phyloP scores from a whole-genome alignment of 2,329 filamentous ascomycete genomes.

The Aspergillus ibericus region DNA sequence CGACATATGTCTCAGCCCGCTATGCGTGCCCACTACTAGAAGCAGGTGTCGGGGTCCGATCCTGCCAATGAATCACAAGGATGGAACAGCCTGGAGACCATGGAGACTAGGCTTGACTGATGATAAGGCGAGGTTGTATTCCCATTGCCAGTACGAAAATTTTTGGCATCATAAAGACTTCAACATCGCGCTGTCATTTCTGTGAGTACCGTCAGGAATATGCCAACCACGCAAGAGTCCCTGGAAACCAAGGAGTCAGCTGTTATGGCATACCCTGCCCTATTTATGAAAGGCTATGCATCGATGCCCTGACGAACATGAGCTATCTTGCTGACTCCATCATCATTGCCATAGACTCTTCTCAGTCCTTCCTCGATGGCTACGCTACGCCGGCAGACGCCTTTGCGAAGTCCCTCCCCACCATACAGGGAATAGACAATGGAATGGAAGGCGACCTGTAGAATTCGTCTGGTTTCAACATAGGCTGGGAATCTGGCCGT shows the following conservation, averaged over 20 bases:
- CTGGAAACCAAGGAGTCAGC: too few species aligned
- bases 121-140: too few species aligned
- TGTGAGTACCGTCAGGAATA: too few species aligned
- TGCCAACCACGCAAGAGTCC: background rate
- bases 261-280: background rate
- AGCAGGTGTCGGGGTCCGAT: background rate
- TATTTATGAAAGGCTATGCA: background rate
- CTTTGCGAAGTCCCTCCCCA: background rate
- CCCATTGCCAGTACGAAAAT: background rate
- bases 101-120: background rate
- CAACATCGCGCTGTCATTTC: too few species aligned
- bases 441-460: background rate
- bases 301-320: background rate
- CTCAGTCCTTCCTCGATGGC: background rate
- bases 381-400: background rate
- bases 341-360: background rate
- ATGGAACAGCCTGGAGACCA: background rate
- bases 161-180: background rate
- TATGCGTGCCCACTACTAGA: background rate
- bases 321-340: background rate
- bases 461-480: background rate
- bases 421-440: background rate
- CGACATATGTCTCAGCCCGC: too few species aligned
- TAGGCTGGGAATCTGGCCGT: background rate
- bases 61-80: background rate